Evolutionary conservation across 345 rosid genomes (phyloP), one percentile per base, ranked within the genome.

Genomic region (Syzygium aromaticum): DNA sequence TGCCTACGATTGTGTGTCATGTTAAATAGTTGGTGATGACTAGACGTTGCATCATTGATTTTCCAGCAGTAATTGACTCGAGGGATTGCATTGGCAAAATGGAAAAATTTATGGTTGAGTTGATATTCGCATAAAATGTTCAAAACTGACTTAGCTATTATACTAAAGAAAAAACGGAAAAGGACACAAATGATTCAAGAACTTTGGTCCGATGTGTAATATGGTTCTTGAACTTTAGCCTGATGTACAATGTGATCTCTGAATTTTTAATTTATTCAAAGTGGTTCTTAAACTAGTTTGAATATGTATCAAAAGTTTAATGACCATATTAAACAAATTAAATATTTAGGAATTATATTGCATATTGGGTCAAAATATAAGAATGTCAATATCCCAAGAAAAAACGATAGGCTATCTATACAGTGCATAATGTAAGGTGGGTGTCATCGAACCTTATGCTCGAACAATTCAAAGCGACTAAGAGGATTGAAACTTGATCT

Each of bases 41-140:
- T 17, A 2, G 2, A 67, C 3, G 3, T 4, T 0, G 3, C 7
- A 1, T 9, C 0, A 0, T 0, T 1, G 0, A 2, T 33, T 30
- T 30, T 67, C 0, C 3, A 0, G 13, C 3, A 1, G 3, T 13
- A 33, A 33, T 8, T 8, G 2, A 3, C 1, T 67, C 0, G 3
- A 10, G 19, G 7, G 11, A 73, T 38, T 9, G 33, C 1, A 5
- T 19, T 19, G 3, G 2, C 1, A 8, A 0, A 19, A 38, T 38
- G 21, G 14, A 0, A 33, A 33, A 33, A 3, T 19, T 38, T 73
- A 73, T 3, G 2, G 0, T 33, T 19, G 6, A 73, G 38, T 73
- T 21, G 15, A 0, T 3, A 38, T 73, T 6, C 0, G 4, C 19
- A 73, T 1, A 9, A 38, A 19, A 19, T 73, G 0, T 73, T 19